Evolutionary conservation across 1,139 yeast genomes (phyloP), one percentile per base, ranked within the genome.

Genomic region (Diutina pseudorugosa): DNA sequence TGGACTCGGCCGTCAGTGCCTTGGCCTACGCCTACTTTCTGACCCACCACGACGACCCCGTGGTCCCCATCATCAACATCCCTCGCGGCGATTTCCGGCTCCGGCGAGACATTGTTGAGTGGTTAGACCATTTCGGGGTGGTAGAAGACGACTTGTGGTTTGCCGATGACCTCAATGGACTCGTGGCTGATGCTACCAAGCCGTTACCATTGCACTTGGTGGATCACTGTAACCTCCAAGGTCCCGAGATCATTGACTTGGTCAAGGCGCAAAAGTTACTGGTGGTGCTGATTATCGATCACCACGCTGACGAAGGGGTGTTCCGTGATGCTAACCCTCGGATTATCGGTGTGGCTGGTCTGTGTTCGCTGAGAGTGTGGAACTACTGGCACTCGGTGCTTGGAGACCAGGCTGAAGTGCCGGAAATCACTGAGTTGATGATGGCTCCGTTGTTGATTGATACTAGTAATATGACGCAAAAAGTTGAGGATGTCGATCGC

Each of bases 1-100:
- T 91, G 68, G 98, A 91, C 65, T 90, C 97, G 1, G 85, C 90
- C 43, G 77, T 87, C 1, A 76, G 85, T 55, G 85, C 96, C 0
- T 70, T 93, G 6, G 62, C 86, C 1, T 85, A 80, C 60, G 83
- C 96, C 0, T 87, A 80, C 62, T 73, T 83, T 55, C 64, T 72
- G 56, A 53, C 65, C 19, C 60, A 59, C 27, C 57, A 59, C 18
- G 54, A 59, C 47, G 57, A 57, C 3, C 50, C 53, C 20, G 55
- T 75, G 23, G 63, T 85, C 18, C 98, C 98, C 0, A 68, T 90
- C 55, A 69, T 91, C 52, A 87, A 88, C 61, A 84, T 91, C 53
- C 80, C 86, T 2, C 72, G 74, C 53, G 73, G 67, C 4, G 96
- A 91, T 55, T 71, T 91, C 47, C 61, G 65, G 20, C 69, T 91